Percentiles rank a stretch among this genome's conserved stretches.
Evolutionary conservation across 2,329 filamentous ascomycete genomes (phyloP).

Genomic region (Talaromyces sp.): DNA sequence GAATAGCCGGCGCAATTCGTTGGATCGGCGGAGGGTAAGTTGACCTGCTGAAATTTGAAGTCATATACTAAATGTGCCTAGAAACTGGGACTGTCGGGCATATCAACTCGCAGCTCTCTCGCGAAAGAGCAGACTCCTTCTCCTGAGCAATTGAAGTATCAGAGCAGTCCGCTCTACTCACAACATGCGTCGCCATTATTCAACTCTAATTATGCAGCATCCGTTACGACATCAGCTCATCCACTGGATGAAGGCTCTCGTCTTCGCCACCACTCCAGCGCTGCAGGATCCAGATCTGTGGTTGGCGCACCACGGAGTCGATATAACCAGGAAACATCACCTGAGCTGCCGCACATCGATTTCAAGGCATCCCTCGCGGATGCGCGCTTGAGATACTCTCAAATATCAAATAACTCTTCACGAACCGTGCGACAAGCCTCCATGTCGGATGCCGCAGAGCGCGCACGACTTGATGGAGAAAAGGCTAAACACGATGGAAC

Average conservation of each 20-base stretch:
- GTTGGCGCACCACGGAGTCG: constrained; percentile 37
- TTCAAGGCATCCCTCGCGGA: constrained; percentile 34
- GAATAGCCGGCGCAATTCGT: constrained; percentile 34
- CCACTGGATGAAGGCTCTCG: constrained; percentile 39
- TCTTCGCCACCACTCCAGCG: constrained; percentile 33
- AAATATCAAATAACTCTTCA: constrained; percentile 29
- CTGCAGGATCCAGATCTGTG: constrained; percentile 34
- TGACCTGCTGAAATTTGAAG: not conserved
- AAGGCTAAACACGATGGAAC: constrained; percentile 59
- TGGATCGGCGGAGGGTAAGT: constrained; percentile 41
- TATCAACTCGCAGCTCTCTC: constrained; percentile 17
- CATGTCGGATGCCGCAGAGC: constrained; percentile 34
- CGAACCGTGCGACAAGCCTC: constrained; percentile 34
- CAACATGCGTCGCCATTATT: constrained; percentile 13
- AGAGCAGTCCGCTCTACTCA: constrained; percentile 25
- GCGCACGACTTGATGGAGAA: constrained; percentile 32
- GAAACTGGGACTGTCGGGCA: constrained; percentile 17
- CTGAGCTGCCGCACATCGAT: constrained; percentile 29
- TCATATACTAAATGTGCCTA: constrained; percentile 11
- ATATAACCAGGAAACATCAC: constrained; percentile 34
- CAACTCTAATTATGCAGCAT: constrained; percentile 24
- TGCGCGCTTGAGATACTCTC: constrained; percentile 34
- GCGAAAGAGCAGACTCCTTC: constrained; percentile 18
- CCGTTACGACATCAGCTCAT: constrained; percentile 37
- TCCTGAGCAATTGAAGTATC: constrained; percentile 15